Evolutionary conservation across 768 basidiomycete species (phyloP).

Genomic region (Hericium coralloides): DNA sequence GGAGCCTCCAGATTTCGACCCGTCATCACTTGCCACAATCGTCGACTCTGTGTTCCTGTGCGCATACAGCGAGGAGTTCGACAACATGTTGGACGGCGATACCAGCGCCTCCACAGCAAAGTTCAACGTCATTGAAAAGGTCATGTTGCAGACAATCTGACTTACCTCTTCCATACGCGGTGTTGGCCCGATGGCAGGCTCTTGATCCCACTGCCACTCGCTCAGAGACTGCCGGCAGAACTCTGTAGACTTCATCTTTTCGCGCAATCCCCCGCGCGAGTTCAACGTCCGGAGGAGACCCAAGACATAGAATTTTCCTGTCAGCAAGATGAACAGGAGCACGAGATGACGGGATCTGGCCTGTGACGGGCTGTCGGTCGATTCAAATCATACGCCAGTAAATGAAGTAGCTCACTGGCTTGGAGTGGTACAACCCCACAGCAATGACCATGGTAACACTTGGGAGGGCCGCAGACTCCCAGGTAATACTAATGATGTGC

Average conservation of each 20-base stretch:
- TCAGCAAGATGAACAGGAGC: slow-evolving; percentile 40
- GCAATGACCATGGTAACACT: slow-evolving; percentile 25
- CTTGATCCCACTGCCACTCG: slow-evolving; percentile 27
- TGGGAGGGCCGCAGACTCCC: slow-evolving; percentile 28
- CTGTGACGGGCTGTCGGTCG: background rate
- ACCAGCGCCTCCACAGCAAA: too few species aligned
- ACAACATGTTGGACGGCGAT: background rate
- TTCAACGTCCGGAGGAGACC: slow-evolving; percentile 22
- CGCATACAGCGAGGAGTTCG: background rate
- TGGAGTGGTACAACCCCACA: slow-evolving; percentile 19
- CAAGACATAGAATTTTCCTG: slow-evolving; percentile 37
- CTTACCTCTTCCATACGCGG: background rate
- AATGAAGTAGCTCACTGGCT: slow-evolving; percentile 22
- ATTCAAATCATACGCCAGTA: too few species aligned
- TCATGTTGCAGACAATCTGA: too few species aligned
- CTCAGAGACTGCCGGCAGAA: slow-evolving; percentile 34
- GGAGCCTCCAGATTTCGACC: too few species aligned
- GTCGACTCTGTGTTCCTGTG: background rate
- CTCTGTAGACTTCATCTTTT: slow-evolving; percentile 27
- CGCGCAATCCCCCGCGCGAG: slow-evolving; percentile 20
- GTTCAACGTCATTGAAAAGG: too few species aligned
- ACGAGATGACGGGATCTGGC: slow-evolving; percentile 20
- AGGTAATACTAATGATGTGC: slow-evolving; percentile 32
- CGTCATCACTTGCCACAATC: background rate
- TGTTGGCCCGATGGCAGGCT: background rate